Conservation (phyloP, 2,329 filamentous ascomycete species). For the Sporothrix dimorphospora region DNA sequence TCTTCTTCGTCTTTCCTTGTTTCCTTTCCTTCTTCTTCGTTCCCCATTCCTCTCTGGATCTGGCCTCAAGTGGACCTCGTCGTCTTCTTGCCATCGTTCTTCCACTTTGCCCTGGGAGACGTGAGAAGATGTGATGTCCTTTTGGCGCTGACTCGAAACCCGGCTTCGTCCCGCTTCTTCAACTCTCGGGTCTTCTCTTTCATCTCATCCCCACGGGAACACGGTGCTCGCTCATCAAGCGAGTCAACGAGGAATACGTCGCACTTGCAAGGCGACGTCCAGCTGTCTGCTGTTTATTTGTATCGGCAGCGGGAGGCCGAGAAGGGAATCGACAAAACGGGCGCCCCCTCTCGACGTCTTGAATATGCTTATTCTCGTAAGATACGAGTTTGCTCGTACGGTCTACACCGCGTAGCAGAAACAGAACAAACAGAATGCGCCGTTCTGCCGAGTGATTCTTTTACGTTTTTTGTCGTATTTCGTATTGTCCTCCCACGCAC, state of each 20-base stretch:
- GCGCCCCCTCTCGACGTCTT: neutral
- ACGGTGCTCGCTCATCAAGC: conserved; percentile 3
- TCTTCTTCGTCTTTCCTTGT: neutral
- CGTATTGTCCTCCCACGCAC: neutral
- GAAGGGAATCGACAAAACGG: neutral
- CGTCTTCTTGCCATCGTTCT: neutral
- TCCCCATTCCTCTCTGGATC: neutral
- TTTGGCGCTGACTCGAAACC: neutral
- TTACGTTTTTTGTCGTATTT: neutral
- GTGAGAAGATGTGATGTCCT: neutral
- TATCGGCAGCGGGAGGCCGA: neutral
- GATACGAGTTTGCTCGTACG: conserved; percentile 1
- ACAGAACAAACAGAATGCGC: neutral
- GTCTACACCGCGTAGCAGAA: neutral
- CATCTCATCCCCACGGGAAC: neutral
- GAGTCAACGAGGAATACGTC: neutral
- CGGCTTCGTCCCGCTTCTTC: neutral
- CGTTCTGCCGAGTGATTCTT: neutral
- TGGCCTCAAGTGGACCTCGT: neutral
- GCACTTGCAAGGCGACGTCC: neutral
- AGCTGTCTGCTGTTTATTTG: no score
- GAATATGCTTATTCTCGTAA: neutral
- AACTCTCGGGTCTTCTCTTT: no score
- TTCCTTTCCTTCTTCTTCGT: neutral
- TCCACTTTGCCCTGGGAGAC: neutral